Evolutionary conservation across 257 asterid genomes (phyloP).

Genomic region (Nyctanthes arbortristis): DNA sequence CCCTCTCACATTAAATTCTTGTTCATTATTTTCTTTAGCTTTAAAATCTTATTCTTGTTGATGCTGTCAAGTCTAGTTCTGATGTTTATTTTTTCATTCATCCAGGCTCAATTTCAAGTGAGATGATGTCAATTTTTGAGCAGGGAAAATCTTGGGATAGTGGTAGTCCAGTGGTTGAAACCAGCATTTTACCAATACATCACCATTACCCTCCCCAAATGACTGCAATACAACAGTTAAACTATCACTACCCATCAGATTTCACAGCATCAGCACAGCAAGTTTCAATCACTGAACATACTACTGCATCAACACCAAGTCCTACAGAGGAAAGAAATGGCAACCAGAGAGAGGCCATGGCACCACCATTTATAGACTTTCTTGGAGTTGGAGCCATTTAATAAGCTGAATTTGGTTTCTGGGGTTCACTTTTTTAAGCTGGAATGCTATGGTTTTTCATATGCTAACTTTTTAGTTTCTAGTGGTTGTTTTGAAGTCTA

Average conservation of each 20-base stretch:
- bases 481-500: slow-evolving; percentile 6
- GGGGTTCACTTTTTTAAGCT: slow-evolving; percentile 14
- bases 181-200: slow-evolving; percentile 20
- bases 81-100: slow-evolving; percentile 1
- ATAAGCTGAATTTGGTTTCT: slow-evolving; percentile 27
- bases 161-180: slow-evolving; percentile 28
- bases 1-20: not conserved
- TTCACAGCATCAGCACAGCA: slow-evolving; percentile 31
- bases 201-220: slow-evolving; percentile 19
- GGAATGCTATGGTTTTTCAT: not conserved
- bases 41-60: no score
- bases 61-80: no score
- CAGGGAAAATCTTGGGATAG: slow-evolving; percentile 42
- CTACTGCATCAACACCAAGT: slow-evolving; percentile 20
- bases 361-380: slow-evolving; percentile 83
- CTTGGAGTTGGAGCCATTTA: slow-evolving; percentile 87
- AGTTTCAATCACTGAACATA: slow-evolving; percentile 27
- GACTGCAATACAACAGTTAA: slow-evolving; percentile 32
- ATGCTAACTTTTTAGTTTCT: slow-evolving; percentile 1
- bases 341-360: slow-evolving; percentile 32
- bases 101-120: slow-evolving; percentile 54
- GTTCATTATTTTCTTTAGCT: not conserved
- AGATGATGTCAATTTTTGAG: slow-evolving; percentile 52
- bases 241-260: slow-evolving; percentile 40
- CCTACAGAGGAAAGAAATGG: slow-evolving; percentile 37